Percentiles rank a stretch among this genome's conserved stretches.
Evolutionary conservation across 2,329 filamentous ascomycete species (phyloP).

Genomic region (Keithomyces neogunnii): DNA sequence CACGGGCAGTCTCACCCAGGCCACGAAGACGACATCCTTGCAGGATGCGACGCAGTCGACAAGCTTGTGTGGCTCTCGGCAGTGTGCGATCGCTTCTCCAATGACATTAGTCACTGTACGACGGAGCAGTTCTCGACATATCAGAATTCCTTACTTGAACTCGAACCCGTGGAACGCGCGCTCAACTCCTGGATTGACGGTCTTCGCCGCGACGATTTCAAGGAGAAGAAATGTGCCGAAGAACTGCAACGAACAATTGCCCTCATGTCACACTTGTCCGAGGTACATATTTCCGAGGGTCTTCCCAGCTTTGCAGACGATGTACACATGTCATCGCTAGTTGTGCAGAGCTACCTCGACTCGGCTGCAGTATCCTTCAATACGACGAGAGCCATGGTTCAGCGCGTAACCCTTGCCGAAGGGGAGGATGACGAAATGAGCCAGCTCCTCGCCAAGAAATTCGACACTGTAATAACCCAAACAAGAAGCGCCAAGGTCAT

Average conservation of each 20-base stretch:
- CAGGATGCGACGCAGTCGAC: constrained; percentile 72
- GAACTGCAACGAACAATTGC: constrained; percentile 80
- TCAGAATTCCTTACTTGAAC: constrained; percentile 72
- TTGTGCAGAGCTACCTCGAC: constrained; percentile 77
- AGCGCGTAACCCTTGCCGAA: constrained; percentile 47
- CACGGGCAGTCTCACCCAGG: constrained; percentile 58
- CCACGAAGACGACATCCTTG: constrained; percentile 70
- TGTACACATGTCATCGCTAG: constrained; percentile 64
- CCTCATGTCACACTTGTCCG: constrained; percentile 76
- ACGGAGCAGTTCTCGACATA: constrained; percentile 71
- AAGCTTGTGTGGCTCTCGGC: constrained; percentile 76
- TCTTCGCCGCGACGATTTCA: constrained; percentile 74
- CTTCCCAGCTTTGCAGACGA: constrained; percentile 70
- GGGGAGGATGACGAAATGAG: constrained; percentile 54
- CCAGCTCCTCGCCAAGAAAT: constrained; percentile 59
- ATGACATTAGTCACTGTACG: constrained; percentile 70
- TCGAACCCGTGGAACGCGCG: constrained; percentile 84
- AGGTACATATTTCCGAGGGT: constrained; percentile 65
- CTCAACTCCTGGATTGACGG: constrained; percentile 84
- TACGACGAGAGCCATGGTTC: constrained; percentile 56
- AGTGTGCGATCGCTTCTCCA: constrained; percentile 78
- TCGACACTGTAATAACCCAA: constrained; percentile 64
- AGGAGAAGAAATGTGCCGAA: constrained; percentile 71
- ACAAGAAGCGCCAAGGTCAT: constrained; percentile 79
- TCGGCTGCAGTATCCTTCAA: constrained; percentile 62